Evolutionary conservation across 176 grass and related monocot genomes (phyloP).

Genomic region (bread wheat (Triticum aestivum)): IWGSC_CS_RefSeq_v2.1 NC_057814.1:510088753-510089252

Average conservation of each 20-base stretch:
- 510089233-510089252: conserved; percentile 1
- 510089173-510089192: background rate
- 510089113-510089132: no score
- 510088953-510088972: background rate
- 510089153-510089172: background rate
- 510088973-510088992: background rate
- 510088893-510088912: conserved; percentile 13
- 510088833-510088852: background rate
- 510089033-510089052: background rate
- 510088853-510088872: background rate
- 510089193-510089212: background rate
- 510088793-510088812: no score
- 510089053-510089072: background rate
- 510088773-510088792: no score
- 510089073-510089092: background rate
- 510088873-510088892: background rate
- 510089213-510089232: no score
- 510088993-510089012: background rate
- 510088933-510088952: conserved; percentile 86
- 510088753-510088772: no score
- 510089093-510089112: background rate
- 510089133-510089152: background rate
- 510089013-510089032: background rate
- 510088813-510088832: no score
- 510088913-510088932: conserved; percentile 73